A percentile compares a stretch with the other conserved stretches of the same genome.
Evolutionary conservation across 805 yeast genomes (phyloP).

Genomic region (Wickerhamiella sergipiensis): DNA sequence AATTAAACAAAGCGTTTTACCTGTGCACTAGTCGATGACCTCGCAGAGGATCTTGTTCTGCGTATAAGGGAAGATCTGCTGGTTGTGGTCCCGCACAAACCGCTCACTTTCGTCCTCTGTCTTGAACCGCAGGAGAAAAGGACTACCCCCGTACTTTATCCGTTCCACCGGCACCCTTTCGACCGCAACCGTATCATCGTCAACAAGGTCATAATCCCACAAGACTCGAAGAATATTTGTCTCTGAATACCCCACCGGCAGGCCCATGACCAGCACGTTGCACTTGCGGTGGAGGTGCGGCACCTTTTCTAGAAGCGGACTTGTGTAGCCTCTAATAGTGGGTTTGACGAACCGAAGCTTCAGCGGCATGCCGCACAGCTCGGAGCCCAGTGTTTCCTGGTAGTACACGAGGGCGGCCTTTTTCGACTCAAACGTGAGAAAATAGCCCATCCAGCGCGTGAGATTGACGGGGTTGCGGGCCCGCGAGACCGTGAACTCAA

Average conservation of each 20-base stretch:
- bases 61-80: constrained; percentile 19
- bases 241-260: constrained; percentile 17
- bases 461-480: constrained; percentile 36
- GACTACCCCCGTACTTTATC: constrained; percentile 22
- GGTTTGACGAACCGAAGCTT: constrained; percentile 33
- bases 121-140: constrained; percentile 22
- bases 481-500: constrained; percentile 31
- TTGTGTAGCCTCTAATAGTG: constrained; percentile 13
- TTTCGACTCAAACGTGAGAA: constrained; percentile 35
- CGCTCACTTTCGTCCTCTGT: constrained; percentile 22
- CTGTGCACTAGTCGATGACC: constrained; percentile 18
- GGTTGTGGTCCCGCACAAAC: constrained; percentile 20
- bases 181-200: constrained; percentile 22
- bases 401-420: constrained; percentile 40
- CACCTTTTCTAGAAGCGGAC: constrained; percentile 18
- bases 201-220: constrained; percentile 24
- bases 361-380: constrained; percentile 38
- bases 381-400: constrained; percentile 35
- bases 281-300: constrained; percentile 15
- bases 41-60: constrained; percentile 19
- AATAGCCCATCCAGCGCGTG: constrained; percentile 36
- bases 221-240: constrained; percentile 17
- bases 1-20: too few relatives aligned
- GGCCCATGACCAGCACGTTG: constrained; percentile 23
- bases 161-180: constrained; percentile 21